A percentile compares a stretch with the other conserved stretches of the same genome.
phyloP scores from a whole-genome alignment of 805 yeast genomes.

The Wickerhamomyces silvicola region DNA sequence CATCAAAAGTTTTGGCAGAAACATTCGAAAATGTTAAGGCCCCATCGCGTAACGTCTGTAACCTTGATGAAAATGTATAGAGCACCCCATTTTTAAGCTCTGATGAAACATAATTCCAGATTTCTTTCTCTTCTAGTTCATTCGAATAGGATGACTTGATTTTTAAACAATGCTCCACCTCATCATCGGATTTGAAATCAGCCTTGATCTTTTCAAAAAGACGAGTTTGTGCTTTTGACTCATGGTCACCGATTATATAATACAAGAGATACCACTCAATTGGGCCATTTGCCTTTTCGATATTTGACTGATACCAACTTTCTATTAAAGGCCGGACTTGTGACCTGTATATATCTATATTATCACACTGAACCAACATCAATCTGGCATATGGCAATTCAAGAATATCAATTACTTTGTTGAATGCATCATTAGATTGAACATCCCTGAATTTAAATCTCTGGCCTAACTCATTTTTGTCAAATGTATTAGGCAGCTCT shows the following conservation, averaged over 20 bases:
- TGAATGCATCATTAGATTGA: not conserved
- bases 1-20: not conserved
- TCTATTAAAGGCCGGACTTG: conserved; percentile 75
- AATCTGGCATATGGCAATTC: conserved; percentile 51
- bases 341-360: conserved; percentile 67
- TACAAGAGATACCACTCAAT: conserved; percentile 60
- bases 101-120: conserved; percentile 41
- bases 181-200: conserved; percentile 36
- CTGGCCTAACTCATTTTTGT: conserved; percentile 7
- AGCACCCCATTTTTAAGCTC: conserved; percentile 44
- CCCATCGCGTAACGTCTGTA: conserved; percentile 17
- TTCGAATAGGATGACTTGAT: conserved; percentile 20
- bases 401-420: conserved; percentile 5
- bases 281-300: conserved; percentile 33
- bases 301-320: conserved; percentile 62
- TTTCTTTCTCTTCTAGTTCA: conserved; percentile 36
- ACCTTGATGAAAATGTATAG: conserved; percentile 44
- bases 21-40: no score
- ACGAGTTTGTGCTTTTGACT: conserved; percentile 38
- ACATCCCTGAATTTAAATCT: not conserved
- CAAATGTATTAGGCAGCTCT: conserved; percentile 41
- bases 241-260: conserved; percentile 34
- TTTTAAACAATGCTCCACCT: conserved; percentile 32
- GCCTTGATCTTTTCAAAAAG: conserved; percentile 46
- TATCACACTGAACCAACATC: conserved; percentile 61